Conservation (phyloP, 495 filamentous ascomycete genomes). For the Penicillium chermesinum region DNA sequence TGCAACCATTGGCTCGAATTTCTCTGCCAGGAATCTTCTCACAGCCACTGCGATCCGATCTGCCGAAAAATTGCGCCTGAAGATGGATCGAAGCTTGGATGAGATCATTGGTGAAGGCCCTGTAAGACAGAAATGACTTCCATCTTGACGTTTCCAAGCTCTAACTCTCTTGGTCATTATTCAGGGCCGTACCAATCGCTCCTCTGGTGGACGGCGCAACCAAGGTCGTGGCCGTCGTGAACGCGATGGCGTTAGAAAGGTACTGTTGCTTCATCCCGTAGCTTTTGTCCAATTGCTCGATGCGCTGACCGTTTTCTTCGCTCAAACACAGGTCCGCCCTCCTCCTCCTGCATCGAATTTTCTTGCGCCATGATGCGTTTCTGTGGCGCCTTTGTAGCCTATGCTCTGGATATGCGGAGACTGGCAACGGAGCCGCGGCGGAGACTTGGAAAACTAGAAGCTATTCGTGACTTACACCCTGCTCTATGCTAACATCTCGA, state of each 20-base stretch:
- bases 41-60: no score
- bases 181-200: conserved; percentile 23
- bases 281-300: conserved; percentile 11
- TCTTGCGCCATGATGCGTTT: conserved; percentile 36
- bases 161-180: conserved; percentile 13
- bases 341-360: conserved; percentile 35
- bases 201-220: conserved; percentile 48
- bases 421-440: conserved; percentile 29
- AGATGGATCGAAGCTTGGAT: conserved; percentile 78
- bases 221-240: conserved; percentile 56
- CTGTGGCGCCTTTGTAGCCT: conserved; percentile 34
- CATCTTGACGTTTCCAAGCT: background rate
- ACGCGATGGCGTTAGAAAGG: conserved; percentile 74
- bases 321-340: conserved; percentile 36
- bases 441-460: conserved; percentile 32
- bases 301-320: conserved; percentile 14
- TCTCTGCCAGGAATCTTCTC: no score
- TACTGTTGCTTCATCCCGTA: conserved; percentile 20
- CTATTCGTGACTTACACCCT: conserved; percentile 41
- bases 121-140: conserved; percentile 39
- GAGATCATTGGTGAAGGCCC: conserved; percentile 79
- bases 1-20: no score
- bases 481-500: conserved; percentile 53
- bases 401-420: conserved; percentile 26
- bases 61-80: no score